Base-by-base conservation (phyloP, 2,329 filamentous ascomycete genomes). In the Penicillium corylophilum region DNA sequence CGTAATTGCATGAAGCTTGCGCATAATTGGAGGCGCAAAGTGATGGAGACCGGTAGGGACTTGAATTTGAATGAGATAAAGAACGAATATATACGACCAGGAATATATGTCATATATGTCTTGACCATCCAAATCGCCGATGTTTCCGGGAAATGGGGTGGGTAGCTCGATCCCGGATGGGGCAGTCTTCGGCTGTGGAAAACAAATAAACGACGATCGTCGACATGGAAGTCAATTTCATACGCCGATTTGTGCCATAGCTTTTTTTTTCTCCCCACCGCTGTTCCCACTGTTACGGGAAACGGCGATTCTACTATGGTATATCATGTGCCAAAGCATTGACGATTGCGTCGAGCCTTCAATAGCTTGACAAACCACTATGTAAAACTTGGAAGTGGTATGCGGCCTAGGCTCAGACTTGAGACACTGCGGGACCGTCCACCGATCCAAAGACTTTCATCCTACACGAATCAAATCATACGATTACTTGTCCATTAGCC, bases 1-100 rank as follows among this genome's bases (percentile, higher is more conserved):
- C 60, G 60, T 64, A 50, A 54, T 50, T 22, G 12, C 9, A 29
- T 15, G 1, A 16, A 33, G 35, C 9, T 38, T 13, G 35, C 8
- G 35, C 35, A 38, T 18, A 10, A 20, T 38, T 12, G 33, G n/a
- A 38, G 16, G 12, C 18, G 9, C 35, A 20, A 38, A 20, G 35
- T 38, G 35, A 38, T 38, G 35, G 16, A 20, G 9, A 20, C 16
- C 18, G 4, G 18, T 20, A 13, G 35, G 35, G 20, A 5, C 9
- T 20, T 38, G 16, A 18, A 20, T 38, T 12, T 13, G 26, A 22
- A 5, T 13, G n/a, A n/a, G n/a, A n/a, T n/a, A n/a, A 20, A 10
- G 12, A 5, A 13, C 35, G 5, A n/a, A 38, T 12, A 38, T 22
- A 10, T 20, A 20, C 16, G 18, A 6, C 16, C 9, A 20, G 3